Conservation (phyloP, 768 basidiomycete species). For the Mycena amicta region DNA sequence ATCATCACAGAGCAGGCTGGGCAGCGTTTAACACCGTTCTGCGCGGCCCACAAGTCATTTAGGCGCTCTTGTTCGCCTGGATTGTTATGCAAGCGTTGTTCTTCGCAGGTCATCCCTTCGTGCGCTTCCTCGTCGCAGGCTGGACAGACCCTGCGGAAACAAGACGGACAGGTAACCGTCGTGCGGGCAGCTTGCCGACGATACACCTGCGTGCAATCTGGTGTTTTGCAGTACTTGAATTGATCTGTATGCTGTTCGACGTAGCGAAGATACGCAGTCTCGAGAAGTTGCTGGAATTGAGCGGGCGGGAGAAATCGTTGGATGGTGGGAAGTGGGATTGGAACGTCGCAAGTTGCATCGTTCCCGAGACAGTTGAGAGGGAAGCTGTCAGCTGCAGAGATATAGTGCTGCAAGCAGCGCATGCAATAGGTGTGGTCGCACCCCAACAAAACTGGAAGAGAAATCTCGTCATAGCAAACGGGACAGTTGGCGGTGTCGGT, state of each 20-base stretch:
- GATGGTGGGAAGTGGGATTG: constrained; percentile 20
- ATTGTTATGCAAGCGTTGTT: constrained; percentile 34
- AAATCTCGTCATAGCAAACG: constrained; percentile 38
- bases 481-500: constrained; percentile 33
- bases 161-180: constrained; percentile 53
- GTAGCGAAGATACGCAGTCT: constrained; percentile 17
- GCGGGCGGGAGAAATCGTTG: constrained; percentile 8
- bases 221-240: constrained; percentile 24
- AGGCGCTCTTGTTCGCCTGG: constrained; percentile 44
- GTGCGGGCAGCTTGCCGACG: constrained; percentile 8
- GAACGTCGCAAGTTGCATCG: constrained; percentile 19
- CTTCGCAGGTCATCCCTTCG: constrained; percentile 53
- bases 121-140: constrained; percentile 53
- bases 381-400: constrained; percentile 24
- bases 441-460: constrained; percentile 25
- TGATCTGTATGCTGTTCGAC: constrained; percentile 20
- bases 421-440: constrained; percentile 35
- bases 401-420: constrained; percentile 30
- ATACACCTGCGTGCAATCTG: constrained; percentile 24
- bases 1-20: constrained; percentile 48
- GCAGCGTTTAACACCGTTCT: constrained; percentile 46
- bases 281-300: constrained; percentile 18
- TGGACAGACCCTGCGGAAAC: constrained; percentile 50
- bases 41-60: constrained; percentile 41
- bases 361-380: constrained; percentile 22